These are phyloP conservation scores for Pseudozyma tsukubaensis DNA, from an alignment of 1,284 basidiomycete species.

Conservation along the genomic window DNA sequence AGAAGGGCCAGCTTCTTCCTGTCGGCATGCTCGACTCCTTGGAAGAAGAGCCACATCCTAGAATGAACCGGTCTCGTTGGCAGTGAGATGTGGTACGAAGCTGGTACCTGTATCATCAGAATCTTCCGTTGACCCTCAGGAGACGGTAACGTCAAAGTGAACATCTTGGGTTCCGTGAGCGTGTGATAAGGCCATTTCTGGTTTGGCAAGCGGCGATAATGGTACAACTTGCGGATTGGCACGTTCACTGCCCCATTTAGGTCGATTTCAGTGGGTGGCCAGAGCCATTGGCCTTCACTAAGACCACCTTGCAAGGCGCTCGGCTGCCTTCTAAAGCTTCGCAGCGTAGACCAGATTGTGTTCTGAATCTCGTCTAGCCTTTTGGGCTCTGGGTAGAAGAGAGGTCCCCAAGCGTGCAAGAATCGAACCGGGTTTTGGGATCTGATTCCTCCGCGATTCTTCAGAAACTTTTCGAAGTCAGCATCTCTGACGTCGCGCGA, in stretches of 20 bases:
- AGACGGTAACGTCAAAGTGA: neutral
- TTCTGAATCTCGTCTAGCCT: constrained; percentile 1
- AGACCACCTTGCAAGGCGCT: neutral
- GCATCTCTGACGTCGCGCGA: too few relatives aligned
- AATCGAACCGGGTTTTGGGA: too few relatives aligned
- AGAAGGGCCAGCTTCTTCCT: neutral
- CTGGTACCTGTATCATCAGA: neutral
- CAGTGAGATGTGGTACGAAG: neutral
- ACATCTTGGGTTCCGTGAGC: neutral
- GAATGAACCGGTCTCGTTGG: neutral
- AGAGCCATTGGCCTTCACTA: constrained; percentile 4
- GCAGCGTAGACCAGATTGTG: neutral
- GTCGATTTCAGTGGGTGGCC: neutral
- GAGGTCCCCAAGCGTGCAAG: too few relatives aligned
- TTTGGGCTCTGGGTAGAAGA: neutral
- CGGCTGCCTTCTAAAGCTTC: neutral
- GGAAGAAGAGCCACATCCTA: neutral
- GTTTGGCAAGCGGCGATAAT: too few relatives aligned
- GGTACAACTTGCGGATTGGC: too few relatives aligned
- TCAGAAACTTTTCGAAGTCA: too few relatives aligned
- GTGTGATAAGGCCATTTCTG: too few relatives aligned
- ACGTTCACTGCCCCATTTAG: neutral
- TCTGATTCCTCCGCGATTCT: too few relatives aligned
- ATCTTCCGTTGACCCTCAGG: neutral
- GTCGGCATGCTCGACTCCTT: neutral